Percentiles rank a stretch among this genome's conserved stretches.
Conservation (phyloP, 2,329 filamentous ascomycete genomes). For the Colletotrichum truncatum region DNA sequence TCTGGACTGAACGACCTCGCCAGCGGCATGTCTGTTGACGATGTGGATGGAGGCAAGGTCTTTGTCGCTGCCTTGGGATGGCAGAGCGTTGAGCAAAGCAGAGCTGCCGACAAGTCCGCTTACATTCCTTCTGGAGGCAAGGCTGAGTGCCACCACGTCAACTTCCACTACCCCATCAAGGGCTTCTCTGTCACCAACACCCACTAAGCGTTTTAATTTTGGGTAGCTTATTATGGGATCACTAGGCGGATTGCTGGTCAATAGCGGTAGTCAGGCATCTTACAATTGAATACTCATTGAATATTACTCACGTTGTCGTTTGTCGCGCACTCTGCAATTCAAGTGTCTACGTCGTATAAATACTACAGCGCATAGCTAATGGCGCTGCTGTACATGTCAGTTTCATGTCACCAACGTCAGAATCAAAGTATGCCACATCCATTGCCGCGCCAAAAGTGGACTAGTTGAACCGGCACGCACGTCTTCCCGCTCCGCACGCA, state of each 20-base stretch:
- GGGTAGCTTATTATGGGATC: neutral
- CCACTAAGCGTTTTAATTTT: neutral
- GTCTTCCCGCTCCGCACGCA: neutral
- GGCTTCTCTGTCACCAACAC: constrained; percentile 25
- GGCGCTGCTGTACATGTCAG: too few species aligned
- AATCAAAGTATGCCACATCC: neutral
- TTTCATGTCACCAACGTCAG: too few species aligned
- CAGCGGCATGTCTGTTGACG: neutral
- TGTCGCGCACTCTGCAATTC: neutral
- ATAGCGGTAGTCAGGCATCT: neutral
- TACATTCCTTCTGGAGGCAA: constrained; percentile 14
- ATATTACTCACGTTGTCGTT: neutral
- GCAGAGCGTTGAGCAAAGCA: constrained; percentile 21
- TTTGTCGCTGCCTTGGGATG: constrained; percentile 25
- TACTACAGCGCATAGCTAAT: too few species aligned
- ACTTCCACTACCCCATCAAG: constrained; percentile 25
- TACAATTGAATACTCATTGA: neutral
- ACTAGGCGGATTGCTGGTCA: neutral
- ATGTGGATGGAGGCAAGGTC: constrained; percentile 6
- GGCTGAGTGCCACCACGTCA: constrained; percentile 14
- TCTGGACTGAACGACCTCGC: constrained; percentile 21
- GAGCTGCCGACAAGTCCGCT: constrained; percentile 18
- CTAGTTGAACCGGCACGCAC: neutral
- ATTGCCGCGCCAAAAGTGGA: neutral
- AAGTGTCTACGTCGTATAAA: neutral